Evolutionary conservation across 148 eudicot species (phyloP).

Genomic region (Fallopia convolvulus): DNA sequence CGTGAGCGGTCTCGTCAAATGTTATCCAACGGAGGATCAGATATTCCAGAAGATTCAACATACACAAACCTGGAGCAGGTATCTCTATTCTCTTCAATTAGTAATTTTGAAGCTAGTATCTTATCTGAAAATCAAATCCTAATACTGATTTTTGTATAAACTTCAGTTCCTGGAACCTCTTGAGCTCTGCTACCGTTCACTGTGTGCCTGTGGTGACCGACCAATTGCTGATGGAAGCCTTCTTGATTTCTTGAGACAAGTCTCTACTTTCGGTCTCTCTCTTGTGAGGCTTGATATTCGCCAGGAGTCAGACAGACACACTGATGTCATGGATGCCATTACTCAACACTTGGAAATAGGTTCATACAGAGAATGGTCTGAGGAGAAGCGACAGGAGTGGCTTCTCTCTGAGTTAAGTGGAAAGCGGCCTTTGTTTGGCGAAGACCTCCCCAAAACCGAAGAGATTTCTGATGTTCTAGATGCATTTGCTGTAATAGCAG

Average conservation of each 20-base stretch:
- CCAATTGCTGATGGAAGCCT: constrained; percentile 95
- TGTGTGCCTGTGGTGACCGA: constrained; percentile 84
- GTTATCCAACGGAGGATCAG: constrained; percentile 71
- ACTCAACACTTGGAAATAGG: constrained; percentile 85
- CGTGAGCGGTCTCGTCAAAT: constrained; percentile 90
- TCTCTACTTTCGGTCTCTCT: constrained; percentile 92
- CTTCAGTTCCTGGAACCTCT: constrained; percentile 89
- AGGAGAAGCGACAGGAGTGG: constrained; percentile 89
- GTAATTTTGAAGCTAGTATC: neutral
- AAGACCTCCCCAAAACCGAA: constrained; percentile 88
- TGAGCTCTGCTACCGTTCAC: constrained; percentile 88
- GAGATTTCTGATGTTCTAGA: constrained; percentile 91
- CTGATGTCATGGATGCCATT: constrained; percentile 92
- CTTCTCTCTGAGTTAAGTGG: constrained; percentile 89
- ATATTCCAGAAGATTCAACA: constrained; percentile 74
- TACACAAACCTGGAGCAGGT: constrained; percentile 83
- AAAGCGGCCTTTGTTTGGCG: constrained; percentile 89
- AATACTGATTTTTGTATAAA: neutral
- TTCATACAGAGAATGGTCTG: constrained; percentile 92
- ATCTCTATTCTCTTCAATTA: constrained; percentile 1
- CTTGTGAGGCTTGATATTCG: constrained; percentile 89
- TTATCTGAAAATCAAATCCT: neutral
- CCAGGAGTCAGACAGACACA: constrained; percentile 93
- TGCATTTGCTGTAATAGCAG: constrained; percentile 73
- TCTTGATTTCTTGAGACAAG: constrained; percentile 92